Evolutionary conservation across 306 rosid genomes (phyloP), one percentile per base, ranked within the genome.

Genomic region (Citrullus mucosospermus): DNA sequence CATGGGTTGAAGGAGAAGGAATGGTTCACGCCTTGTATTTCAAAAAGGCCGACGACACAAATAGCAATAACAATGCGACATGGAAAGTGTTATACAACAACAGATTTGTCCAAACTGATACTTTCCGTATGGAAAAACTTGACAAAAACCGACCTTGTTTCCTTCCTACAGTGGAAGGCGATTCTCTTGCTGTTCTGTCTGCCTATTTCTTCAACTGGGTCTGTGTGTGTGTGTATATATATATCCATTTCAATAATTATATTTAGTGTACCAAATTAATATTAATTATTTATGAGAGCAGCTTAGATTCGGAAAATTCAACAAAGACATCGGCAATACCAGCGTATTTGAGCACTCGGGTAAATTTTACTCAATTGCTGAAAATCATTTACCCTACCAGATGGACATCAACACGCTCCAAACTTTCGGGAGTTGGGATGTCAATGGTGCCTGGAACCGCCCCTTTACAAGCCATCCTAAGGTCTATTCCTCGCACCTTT

Each of bases 1-100:
- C 67, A 14, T 93, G 98, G 93, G 87, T 90, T 77, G 96, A 93
- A 84, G 97, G 97, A 73, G 98, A 91, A 80, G 97, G 96, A 73
- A 91, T 93, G 93, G 84, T 93, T 70, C 97, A 90, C 62, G 96
- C 92, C 10, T 50, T 88, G 48, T 86, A 90, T 77, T 88, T 86
- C 61, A 46, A 51, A 14, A 91, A 75, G 30, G 28, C 28, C 28
- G 28, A 25, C 28, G 28, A 25, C 28, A 25, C 28, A 25, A 25
- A 25, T 25, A 25, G 28, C 28, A 32, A 32, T 32, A 34, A n/a
- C 14, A 44, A 78, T 17, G 80, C 83, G 36, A 71, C 51, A 12
- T 91, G 92, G 90, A 83, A 6, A 2, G 28, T 91, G 71, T 9
- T 22, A 1, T 93, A 88, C 90, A 88, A 88, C 85, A 91, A 88